phyloP scores from a whole-genome alignment of 192 early-diverging fungal species.

The Dissophora globulifera region DNA sequence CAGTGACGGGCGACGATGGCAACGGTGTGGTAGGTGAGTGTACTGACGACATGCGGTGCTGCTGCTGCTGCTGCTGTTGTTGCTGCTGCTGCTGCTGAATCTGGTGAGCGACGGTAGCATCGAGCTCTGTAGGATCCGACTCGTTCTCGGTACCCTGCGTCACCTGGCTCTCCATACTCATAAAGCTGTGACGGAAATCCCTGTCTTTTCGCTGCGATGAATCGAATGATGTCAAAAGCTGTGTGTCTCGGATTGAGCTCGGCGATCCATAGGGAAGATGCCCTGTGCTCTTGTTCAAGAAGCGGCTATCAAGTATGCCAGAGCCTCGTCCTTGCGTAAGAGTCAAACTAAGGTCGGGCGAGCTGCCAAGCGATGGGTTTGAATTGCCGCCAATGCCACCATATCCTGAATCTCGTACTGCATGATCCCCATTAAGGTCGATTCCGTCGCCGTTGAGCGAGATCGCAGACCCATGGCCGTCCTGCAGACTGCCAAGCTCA shows the following conservation, averaged over 20 bases:
- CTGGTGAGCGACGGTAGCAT: slow-evolving; percentile 8
- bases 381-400: slow-evolving; percentile 5
- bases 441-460: slow-evolving; percentile 8
- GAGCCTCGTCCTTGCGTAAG: background rate
- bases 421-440: background rate
- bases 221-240: slow-evolving; percentile 28
- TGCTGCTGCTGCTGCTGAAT: slow-evolving; percentile 28
- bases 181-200: slow-evolving; percentile 29
- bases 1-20: slow-evolving; percentile 37
- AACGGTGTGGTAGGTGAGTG: slow-evolving; percentile 47
- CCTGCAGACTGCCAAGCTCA: slow-evolving; percentile 10
- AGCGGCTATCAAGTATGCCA: slow-evolving; percentile 24
- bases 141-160: slow-evolving; percentile 43
- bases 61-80: slow-evolving; percentile 35
- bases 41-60: slow-evolving; percentile 40
- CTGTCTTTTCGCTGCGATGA: slow-evolving; percentile 15
- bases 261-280: slow-evolving; percentile 34
- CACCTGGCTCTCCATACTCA: slow-evolving; percentile 45
- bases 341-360: slow-evolving; percentile 10
- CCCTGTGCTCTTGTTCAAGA: slow-evolving; percentile 46
- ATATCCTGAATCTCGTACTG: slow-evolving; percentile 41
- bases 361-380: background rate
- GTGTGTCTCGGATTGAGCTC: background rate
- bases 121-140: slow-evolving; percentile 4
- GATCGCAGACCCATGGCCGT: slow-evolving; percentile 9